Evolutionary conservation across 805 yeast genomes (phyloP), one percentile per base, ranked within the genome.

Genomic region (Komagataella phaffii): DNA sequence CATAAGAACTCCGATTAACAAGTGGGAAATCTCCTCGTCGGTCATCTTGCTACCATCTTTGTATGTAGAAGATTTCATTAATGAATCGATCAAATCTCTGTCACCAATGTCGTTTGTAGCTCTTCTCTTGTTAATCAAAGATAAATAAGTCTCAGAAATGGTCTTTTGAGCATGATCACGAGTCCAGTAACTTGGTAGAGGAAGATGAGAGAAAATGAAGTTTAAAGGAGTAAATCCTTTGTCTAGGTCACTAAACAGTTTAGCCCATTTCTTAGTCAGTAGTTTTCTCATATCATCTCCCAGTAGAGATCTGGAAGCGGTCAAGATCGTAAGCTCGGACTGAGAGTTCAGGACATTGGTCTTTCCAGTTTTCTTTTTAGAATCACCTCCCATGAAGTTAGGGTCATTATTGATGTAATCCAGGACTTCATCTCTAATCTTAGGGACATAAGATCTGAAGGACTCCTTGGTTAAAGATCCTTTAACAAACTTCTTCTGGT

Each of bases 401-500:
- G 70, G 65, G 14, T 85, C 75, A 40, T 63, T 65, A 51, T 67
- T 64, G 67, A 91, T 79, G 65, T 85, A 91, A 57, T 77, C 72
- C 52, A 74, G 60, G 47, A 87, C 77, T 68, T 93, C 99, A 56
- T 82, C 83, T 60, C 78, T 78, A 61, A 93, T 89, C 65, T 83
- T 72, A 53, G 99, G 99, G 50, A 93, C 97, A 62, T 93, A 91
- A 17, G 71, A 68, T 58, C 79, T 77, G 73, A 93, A 93, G 1
- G 95, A 80, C 47, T 87, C 96, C 57, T 78, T 80, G 24, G 96
- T 85, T 59, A 93, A 76, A 19, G 96, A 95, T 51, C 79, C 79
- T 70, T 93, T 93, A 56, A 90, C 95, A 62, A 93, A 93, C 72
- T 89, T 93, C 80, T 93, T 93, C 70, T 93, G 99, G 67, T 93